These are phyloP conservation scores for Raphanus raphanistrum DNA, from an alignment of 345 rosid genomes.

Conservation along the genomic window DNA sequence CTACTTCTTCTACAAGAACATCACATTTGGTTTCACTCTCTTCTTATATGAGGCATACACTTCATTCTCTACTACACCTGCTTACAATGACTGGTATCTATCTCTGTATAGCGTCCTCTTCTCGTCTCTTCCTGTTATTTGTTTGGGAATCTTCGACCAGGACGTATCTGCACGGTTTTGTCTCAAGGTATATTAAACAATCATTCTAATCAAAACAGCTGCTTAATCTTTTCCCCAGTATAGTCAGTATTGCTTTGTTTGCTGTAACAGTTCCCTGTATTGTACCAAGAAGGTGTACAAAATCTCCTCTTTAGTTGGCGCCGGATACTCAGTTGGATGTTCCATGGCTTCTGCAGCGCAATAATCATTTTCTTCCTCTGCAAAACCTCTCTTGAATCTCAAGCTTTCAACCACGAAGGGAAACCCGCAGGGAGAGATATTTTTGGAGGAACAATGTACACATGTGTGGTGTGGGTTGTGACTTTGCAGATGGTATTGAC, in stretches of 20 bases:
- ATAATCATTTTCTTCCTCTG: conserved; percentile 74
- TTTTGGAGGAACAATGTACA: conserved; percentile 75
- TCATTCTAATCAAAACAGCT: conserved; percentile 15
- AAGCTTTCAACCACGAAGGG: conserved; percentile 71
- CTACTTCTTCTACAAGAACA: conserved; percentile 98
- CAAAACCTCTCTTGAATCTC: conserved; percentile 59
- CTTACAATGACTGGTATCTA: conserved; percentile 83
- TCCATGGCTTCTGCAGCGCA: conserved; percentile 68
- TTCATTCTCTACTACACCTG: conserved; percentile 80
- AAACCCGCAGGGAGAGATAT: conserved; percentile 65
- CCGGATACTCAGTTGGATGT: conserved; percentile 80
- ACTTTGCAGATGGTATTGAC: conserved; percentile 82
- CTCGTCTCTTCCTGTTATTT: conserved; percentile 77
- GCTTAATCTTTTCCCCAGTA: conserved; percentile 3
- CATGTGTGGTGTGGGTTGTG: conserved; percentile 90
- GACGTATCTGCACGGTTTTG: conserved; percentile 73
- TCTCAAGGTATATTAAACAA: conserved; percentile 62
- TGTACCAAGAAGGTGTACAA: conserved; percentile 93
- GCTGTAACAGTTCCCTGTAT: conserved; percentile 71
- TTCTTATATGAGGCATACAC: conserved; percentile 76
- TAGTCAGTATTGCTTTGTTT: conserved; percentile 1
- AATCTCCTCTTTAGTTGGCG: conserved; percentile 84
- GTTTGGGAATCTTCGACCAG: conserved; percentile 93
- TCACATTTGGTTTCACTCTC: conserved; percentile 76
- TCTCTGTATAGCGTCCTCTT: conserved; percentile 78